phyloP scores from a whole-genome alignment of 2,329 filamentous ascomycete species.

The Diaporthe sp. region DNA sequence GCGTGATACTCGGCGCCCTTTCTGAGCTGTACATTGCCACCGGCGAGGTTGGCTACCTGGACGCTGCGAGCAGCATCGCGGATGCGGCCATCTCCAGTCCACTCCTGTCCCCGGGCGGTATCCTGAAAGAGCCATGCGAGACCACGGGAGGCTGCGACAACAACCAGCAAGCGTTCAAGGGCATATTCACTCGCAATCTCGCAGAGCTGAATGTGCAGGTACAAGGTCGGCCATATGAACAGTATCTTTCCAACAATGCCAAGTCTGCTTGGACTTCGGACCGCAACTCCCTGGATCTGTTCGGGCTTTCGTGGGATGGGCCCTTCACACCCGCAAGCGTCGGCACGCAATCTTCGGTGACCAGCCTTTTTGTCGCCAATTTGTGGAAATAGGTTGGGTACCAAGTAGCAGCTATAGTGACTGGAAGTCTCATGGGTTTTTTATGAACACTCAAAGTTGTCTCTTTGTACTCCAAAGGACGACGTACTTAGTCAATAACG shows the following conservation, averaged over 20 bases:
- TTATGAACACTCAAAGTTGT: background rate
- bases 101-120: slow-evolving; percentile 52
- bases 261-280: slow-evolving; percentile 35
- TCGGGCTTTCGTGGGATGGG: slow-evolving; percentile 41
- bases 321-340: slow-evolving; percentile 34
- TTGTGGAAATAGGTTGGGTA: slow-evolving; percentile 8
- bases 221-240: slow-evolving; percentile 36
- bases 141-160: slow-evolving; percentile 59
- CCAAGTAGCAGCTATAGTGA: background rate
- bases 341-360: slow-evolving; percentile 32
- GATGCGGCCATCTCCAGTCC: slow-evolving; percentile 57
- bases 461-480: background rate
- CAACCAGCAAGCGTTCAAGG: slow-evolving; percentile 73
- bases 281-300: slow-evolving; percentile 34
- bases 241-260: slow-evolving; percentile 39
- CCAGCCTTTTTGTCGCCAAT: slow-evolving; percentile 35
- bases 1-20: slow-evolving; percentile 65
- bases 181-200: slow-evolving; percentile 75
- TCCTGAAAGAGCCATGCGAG: slow-evolving; percentile 62
- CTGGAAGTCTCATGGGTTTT: background rate
- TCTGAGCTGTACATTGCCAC: slow-evolving; percentile 62
- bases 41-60: slow-evolving; percentile 52
- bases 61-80: slow-evolving; percentile 59
- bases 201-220: slow-evolving; percentile 60
- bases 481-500: too few relatives aligned